A percentile compares a stretch with the other conserved stretches of the same genome.
phyloP scores from a whole-genome alignment of 2,329 filamentous ascomycete species.

The Coniella lustricola region DNA sequence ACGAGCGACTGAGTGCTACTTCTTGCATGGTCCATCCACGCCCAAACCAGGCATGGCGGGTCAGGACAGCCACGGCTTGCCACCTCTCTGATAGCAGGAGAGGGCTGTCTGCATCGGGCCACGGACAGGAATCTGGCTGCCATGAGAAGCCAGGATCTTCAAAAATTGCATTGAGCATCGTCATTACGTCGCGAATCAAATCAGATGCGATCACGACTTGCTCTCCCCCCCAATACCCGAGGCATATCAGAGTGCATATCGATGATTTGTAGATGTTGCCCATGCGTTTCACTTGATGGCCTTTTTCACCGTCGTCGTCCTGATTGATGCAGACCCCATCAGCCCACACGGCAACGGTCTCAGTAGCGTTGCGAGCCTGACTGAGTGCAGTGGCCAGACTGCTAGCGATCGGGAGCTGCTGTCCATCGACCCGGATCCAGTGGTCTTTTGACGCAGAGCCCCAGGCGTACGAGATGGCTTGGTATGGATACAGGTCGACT shows the following conservation, averaged over 20 bases:
- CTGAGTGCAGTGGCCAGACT: not conserved
- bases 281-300: not conserved
- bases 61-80: not conserved
- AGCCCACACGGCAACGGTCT: too few species aligned
- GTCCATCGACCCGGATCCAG: not conserved
- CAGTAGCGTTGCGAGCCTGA: not conserved
- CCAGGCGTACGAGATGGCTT: conserved; percentile 1
- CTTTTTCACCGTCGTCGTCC: not conserved
- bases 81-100: too few species aligned
- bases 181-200: too few species aligned
- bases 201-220: too few species aligned
- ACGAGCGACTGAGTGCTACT: not conserved
- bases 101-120: too few species aligned
- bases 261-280: not conserved
- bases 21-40: not conserved
- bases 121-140: too few species aligned
- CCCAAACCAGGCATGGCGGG: not conserved
- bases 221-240: not conserved
- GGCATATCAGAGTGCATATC: not conserved
- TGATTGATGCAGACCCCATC: conserved; percentile 1
- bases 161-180: too few species aligned
- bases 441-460: not conserved
- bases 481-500: not conserved
- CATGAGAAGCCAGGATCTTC: too few species aligned
- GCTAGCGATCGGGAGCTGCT: not conserved